phyloP scores from a whole-genome alignment of 2,329 filamentous ascomycete genomes.

The Cordyceps cicadae region DNA sequence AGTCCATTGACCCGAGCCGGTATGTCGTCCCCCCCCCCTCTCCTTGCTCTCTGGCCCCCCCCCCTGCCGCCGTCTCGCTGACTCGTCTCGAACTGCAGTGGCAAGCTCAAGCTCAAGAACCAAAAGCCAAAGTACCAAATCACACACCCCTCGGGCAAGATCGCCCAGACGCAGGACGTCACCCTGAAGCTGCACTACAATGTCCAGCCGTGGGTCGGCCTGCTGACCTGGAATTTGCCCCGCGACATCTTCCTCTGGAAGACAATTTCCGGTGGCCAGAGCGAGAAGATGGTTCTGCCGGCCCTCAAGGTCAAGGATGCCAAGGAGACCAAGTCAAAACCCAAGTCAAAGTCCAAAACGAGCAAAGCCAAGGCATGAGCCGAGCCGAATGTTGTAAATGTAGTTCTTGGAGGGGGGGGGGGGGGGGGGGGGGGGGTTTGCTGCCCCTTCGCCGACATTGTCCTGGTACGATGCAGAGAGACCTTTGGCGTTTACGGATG shows the following conservation, averaged over 20 bases:
- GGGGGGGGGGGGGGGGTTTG: neutral
- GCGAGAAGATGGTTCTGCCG: constrained; percentile 56
- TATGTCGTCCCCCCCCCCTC: constrained; percentile 21
- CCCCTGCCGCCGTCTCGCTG: neutral
- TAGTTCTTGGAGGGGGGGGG: neutral
- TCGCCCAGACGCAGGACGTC: constrained; percentile 67
- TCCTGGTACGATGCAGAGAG: neutral
- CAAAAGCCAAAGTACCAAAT: constrained; percentile 96
- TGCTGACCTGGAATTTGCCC: constrained; percentile 70
- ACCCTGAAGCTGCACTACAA: constrained; percentile 85
- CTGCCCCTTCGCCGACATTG: neutral
- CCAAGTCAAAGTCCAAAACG: constrained; percentile 21
- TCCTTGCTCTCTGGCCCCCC: too few species aligned
- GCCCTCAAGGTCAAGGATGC: constrained; percentile 51
- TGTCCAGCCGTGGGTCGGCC: constrained; percentile 92
- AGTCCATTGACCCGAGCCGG: constrained; percentile 51
- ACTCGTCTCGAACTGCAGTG: constrained; percentile 34
- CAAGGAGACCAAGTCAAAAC: constrained; percentile 4
- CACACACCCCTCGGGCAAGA: constrained; percentile 73
- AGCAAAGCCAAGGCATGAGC: constrained; percentile 13
- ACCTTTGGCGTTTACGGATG: neutral
- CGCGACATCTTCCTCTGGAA: constrained; percentile 54
- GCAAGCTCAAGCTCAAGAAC: constrained; percentile 68
- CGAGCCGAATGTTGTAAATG: too few species aligned
- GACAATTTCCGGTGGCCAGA: constrained; percentile 55